Conservation (phyloP, 345 rosid species). For the Citrus unshiu region DNA sequence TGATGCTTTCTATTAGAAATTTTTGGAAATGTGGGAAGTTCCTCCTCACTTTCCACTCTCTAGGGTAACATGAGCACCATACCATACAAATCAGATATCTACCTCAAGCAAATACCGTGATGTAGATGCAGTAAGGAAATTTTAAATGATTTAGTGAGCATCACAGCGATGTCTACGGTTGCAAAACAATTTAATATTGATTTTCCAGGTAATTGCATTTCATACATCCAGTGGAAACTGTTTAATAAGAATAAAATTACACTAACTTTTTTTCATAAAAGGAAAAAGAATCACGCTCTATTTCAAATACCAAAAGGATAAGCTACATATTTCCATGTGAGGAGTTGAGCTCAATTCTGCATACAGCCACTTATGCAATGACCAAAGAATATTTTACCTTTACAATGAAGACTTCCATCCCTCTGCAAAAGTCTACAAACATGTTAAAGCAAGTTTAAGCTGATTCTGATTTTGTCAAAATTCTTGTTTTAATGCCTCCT, state of each 20-base stretch:
- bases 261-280: not conserved
- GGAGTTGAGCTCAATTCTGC: not conserved
- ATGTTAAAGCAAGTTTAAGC: constrained; percentile 6
- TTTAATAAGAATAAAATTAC: not conserved
- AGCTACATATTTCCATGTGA: constrained; percentile 1
- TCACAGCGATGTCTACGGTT: not conserved
- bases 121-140: not conserved
- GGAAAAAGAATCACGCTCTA: not conserved
- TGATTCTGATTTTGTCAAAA: constrained; percentile 46
- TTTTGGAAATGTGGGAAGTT: not conserved
- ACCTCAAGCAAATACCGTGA: not conserved
- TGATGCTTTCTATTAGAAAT: not conserved
- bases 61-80: not conserved
- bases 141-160: not conserved
- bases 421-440: constrained; percentile 21
- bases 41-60: not conserved
- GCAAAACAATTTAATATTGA: not conserved
- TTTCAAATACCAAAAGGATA: not conserved
- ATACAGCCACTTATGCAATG: not conserved
- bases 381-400: constrained; percentile 24
- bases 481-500: constrained; percentile 80
- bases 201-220: not conserved
- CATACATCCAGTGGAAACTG: constrained; percentile 13
- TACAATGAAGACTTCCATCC: constrained; percentile 8
- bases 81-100: not conserved